phyloP scores from a whole-genome alignment of 306 rosid species.

The Sindora glabra region DNA sequence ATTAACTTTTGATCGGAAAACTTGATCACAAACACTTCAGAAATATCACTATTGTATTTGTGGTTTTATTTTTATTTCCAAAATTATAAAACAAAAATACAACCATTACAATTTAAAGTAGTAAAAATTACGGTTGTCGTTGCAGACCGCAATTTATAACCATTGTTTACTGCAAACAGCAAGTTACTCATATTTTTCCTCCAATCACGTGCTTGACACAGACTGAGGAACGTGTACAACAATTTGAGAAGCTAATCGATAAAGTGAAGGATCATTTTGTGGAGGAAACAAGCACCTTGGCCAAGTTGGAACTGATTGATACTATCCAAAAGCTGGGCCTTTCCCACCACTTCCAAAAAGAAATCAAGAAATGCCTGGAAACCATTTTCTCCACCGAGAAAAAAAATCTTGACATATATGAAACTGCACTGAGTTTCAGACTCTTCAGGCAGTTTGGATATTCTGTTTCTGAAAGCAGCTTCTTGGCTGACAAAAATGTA shows the following conservation, averaged over 20 bases:
- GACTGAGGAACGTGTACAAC: constrained; percentile 21
- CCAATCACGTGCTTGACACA: background rate
- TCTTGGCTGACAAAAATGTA: constrained; percentile 15
- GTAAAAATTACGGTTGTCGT: no score
- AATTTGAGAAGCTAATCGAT: constrained; percentile 14
- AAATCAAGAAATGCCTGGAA: constrained; percentile 31
- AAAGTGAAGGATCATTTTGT: constrained; percentile 15
- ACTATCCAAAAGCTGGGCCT: constrained; percentile 40
- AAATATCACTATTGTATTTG: no score
- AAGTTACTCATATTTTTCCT: background rate
- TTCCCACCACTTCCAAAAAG: constrained; percentile 27
- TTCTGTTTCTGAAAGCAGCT: constrained; percentile 14
- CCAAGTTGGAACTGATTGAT: constrained; percentile 34
- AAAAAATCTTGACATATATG: background rate
- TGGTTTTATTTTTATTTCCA: no score
- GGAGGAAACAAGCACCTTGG: background rate
- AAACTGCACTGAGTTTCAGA: constrained; percentile 37
- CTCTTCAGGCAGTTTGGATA: constrained; percentile 45
- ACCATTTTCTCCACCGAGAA: background rate
- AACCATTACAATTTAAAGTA: no score
- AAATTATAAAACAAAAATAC: no score
- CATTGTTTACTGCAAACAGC: background rate
- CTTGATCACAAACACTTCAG: no score
- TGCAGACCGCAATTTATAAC: background rate
- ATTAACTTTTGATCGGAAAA: no score